Conservation (phyloP, 1,284 basidiomycete species). For the Irpex sp. region DNA sequence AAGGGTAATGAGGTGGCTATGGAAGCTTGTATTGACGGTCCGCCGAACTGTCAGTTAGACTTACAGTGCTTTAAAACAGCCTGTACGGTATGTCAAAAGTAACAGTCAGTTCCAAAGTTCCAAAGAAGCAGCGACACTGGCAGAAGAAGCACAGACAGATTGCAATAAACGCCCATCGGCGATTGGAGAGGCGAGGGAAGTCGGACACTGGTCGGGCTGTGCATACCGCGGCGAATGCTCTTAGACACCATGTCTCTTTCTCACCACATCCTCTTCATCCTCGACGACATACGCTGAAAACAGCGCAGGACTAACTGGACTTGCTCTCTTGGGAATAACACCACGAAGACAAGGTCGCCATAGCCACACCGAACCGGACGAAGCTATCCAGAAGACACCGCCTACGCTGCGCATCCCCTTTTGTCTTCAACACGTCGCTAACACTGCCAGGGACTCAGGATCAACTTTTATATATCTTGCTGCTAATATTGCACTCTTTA, state of each 20-base stretch:
- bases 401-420: not conserved
- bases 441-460: too few species aligned
- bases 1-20: too few species aligned
- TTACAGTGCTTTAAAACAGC: too few species aligned
- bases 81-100: too few species aligned
- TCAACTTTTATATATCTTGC: too few species aligned
- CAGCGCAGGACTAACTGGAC: not conserved
- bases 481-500: too few species aligned
- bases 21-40: too few species aligned
- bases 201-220: not conserved
- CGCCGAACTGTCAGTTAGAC: too few species aligned
- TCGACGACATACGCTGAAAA: not conserved
- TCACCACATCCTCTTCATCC: not conserved
- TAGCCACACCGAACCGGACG: not conserved
- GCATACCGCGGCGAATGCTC: not conserved
- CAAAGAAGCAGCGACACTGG: not conserved
- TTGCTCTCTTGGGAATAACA: not conserved
- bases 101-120: too few species aligned
- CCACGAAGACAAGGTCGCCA: not conserved
- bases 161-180: not conserved
- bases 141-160: not conserved
- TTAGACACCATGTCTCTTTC: not conserved
- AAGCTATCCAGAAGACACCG: not conserved
- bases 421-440: not conserved
- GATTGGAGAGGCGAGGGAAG: not conserved